phyloP scores from a whole-genome alignment of 371 early-diverging fungal genomes.

The Batkoa obscura region DNA sequence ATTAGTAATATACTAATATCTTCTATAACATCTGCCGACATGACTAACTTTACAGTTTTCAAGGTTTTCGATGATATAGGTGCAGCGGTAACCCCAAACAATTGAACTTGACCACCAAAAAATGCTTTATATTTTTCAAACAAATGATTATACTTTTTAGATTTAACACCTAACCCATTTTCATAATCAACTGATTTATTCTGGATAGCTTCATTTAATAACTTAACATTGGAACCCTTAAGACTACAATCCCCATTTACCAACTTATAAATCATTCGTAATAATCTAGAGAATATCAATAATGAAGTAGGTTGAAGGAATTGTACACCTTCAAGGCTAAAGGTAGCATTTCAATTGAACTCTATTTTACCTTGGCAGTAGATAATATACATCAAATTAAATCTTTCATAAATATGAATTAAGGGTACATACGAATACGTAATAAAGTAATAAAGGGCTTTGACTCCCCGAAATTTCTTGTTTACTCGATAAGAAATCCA shows the following conservation, averaged over 20 bases:
- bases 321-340: constrained; percentile 55
- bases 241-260: constrained; percentile 47
- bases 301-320: constrained; percentile 65
- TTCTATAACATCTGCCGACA: constrained; percentile 38
- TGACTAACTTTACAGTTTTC: constrained; percentile 73
- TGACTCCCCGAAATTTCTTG: too few species aligned
- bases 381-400: constrained; percentile 25
- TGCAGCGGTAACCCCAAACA: constrained; percentile 72
- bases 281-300: constrained; percentile 69
- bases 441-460: constrained; percentile 27
- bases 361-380: constrained; percentile 42
- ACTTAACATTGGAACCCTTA: constrained; percentile 26
- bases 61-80: constrained; percentile 73
- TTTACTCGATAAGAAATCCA: too few species aligned
- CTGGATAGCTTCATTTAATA: constrained; percentile 43
- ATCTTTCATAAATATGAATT: constrained; percentile 77
- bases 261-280: constrained; percentile 74
- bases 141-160: constrained; percentile 73
- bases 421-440: constrained; percentile 32
- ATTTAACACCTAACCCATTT: constrained; percentile 32
- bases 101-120: constrained; percentile 75
- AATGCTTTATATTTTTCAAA: constrained; percentile 70
- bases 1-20: constrained; percentile 7
- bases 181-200: constrained; percentile 35
- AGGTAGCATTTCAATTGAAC: constrained; percentile 63